Evolutionary conservation across 352 stramenopile genomes (phyloP), one percentile per base, ranked within the genome.

Genomic region (Aphanomyces invadans): DNA sequence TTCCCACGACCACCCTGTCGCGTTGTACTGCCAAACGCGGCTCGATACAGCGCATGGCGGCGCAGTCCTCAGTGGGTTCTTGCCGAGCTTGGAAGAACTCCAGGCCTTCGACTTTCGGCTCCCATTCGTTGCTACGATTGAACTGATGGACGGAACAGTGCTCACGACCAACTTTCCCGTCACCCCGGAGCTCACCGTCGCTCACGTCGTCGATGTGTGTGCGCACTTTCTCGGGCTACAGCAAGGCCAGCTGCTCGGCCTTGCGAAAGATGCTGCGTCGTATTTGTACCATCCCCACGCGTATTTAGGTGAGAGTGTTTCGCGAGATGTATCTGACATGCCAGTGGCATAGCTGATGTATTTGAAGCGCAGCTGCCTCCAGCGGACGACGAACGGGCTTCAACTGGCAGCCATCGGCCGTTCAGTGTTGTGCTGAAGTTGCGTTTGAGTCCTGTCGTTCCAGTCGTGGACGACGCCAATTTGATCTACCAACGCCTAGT

Each of bases 401-500:
- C n/a, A n/a, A n/a, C n/a, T n/a, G n/a, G n/a, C n/a, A n/a, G n/a
- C n/a, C n/a, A n/a, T n/a, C n/a, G 36, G 7, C 36, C 36, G 36
- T 97, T 39, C 88, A 85, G 76, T 10, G 97, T 98, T 62, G 87
- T 97, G 68, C 76, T 96, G 32, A 98, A 97, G 74, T 95, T 98
- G 57, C 91, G 94, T 12, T 74, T 98, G 21, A 82, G 80, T 38
- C 83, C 81, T 26, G 62, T 74, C 31, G 74, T 87, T 38, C 90
- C 91, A 62, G 83, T 85, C 54, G 68, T 91, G 48, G 83, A 93
- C 62, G 89, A 93, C 68, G 77, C 81, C 38, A 86, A 95, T 59
- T 83, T 88, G 62, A 84, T 94, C 74, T 92, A 87, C 70, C 77
- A 91, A 38, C 78, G 85, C 15, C 71, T 94, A 23, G 74, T 91